These are phyloP conservation scores for Neurospora terricola DNA, from an alignment of 495 filamentous ascomycete genomes.

Conservation along the genomic window DNA sequence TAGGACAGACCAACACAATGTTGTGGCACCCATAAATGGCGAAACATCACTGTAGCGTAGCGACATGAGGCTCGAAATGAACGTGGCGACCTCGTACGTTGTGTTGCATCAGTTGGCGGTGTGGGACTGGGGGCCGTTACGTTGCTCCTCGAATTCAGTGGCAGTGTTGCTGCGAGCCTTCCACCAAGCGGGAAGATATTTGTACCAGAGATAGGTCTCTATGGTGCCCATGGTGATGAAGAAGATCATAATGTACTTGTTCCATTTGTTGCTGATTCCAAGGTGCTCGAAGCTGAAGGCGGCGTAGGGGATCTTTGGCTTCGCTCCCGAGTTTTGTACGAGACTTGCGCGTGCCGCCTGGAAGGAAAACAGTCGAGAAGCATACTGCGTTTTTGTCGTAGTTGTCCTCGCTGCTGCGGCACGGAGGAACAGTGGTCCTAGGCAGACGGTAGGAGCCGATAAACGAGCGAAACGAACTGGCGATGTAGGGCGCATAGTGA, in stretches of 20 bases:
- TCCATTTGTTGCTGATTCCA: background rate
- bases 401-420: background rate
- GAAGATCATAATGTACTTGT: background rate
- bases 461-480: background rate
- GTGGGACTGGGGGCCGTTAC: background rate
- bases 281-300: background rate
- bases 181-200: background rate
- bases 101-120: background rate
- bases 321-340: background rate
- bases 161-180: background rate
- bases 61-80: background rate
- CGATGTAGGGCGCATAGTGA: background rate
- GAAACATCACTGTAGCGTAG: background rate
- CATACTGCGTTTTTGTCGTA: background rate
- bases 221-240: background rate
- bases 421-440: background rate
- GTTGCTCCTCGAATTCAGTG: background rate
- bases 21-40: background rate
- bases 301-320: background rate
- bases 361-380: background rate
- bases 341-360: background rate
- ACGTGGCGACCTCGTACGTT: background rate
- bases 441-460: background rate
- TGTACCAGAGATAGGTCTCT: background rate
- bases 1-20: background rate